Base-by-base conservation (phyloP, 306 rosid species). In the Rosa persica region DNA sequence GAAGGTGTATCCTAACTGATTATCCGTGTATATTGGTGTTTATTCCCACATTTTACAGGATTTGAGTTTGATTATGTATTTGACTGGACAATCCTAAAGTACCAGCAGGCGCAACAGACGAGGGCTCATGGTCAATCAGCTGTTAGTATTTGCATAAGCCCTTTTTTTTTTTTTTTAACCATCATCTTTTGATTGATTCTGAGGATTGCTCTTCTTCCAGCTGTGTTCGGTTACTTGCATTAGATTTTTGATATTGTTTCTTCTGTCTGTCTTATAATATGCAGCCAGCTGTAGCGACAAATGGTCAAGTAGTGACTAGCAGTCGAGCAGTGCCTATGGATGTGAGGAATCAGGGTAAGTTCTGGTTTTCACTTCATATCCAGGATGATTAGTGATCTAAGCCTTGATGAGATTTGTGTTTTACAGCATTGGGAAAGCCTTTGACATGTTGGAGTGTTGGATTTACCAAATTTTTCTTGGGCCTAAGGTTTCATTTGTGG, bases 1-100 rank as follows among this genome's bases (percentile, higher is more conserved):
- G 3, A 6, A 61, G 67, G 27, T 49, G 44, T 72, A 72, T 51
- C 57, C 30, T 10, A 19, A 36, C 49, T n/a, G 65, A 54, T 2
- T 12, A 1, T 36, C 65, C 36, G 25, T 55, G 13, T 39, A 40
- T 40, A 4, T 38, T 74, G 78, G 68, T 74, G 69, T 40, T 58
- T 23, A 8, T 60, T 55, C 19, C 49, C 54, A 60, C 67, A 40
- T 74, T 85, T 83, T 40, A 72, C 96, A 92, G 97, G 93, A 82
- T 90, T 79, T 77, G 88, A 87, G 23, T 78, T 72, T 66, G 97
- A 92, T 76, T 64, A 73, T 78, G 80, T 89, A 76, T 92, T 79
- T 74, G 97, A 92, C 90, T 92, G 97, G 97, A 90, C 97, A 81
- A 79, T 92, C 83, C 84, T 89, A 73, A 92, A 90, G 83, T 78